Base-by-base conservation (phyloP, 2,329 filamentous ascomycete species). In the Paraconiothyrium sp. region DNA sequence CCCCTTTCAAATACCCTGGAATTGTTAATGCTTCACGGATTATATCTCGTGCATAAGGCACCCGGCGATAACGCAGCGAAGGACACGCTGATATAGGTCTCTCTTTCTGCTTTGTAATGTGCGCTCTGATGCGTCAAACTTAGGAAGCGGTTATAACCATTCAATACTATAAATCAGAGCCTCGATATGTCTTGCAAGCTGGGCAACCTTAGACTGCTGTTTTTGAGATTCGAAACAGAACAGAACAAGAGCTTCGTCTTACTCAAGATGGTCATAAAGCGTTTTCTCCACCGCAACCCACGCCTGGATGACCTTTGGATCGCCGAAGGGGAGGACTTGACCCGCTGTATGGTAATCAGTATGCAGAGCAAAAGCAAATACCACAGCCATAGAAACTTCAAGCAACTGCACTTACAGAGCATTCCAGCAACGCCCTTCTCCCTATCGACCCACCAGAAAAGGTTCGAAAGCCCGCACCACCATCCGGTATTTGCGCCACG, bases 391-490 rank as follows among this genome's bases (percentile, higher is more conserved):
- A 16, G 7, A 14, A 7, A 49, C 27, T 4, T 49, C 4, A 4
- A 32, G 24, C 4, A 30, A 32, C 11, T 16, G 30, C 48, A 51
- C 48, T 51, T 54, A 44, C 37, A 20, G n/a, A 54, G 16, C 30
- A 79, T 67, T 1, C 76, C 76, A 0, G 82, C 87, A 47, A 89
- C 77, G 0, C 86, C 87, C 59, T 83, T 84, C 70, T 88, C 86
- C 7, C 86, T 78, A 73, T 90, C 88, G 37, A 79, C 80, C 87
- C 87, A 90, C 86, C 87, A 90, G 69, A 81, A 90, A 35, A 85
- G 67, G 70, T 90, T 90, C 3, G 86, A 74, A 34, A 90, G 67
- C 0, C 88, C 88, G 1, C 84, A 84, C 88, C 88, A 90, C 69
- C 80, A 82, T 0, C 68, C 84, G 0, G 86, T 88, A 2, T 80